Base-by-base conservation (phyloP, 129 eudicot genomes). In the Pittosporum tobira region DNA sequence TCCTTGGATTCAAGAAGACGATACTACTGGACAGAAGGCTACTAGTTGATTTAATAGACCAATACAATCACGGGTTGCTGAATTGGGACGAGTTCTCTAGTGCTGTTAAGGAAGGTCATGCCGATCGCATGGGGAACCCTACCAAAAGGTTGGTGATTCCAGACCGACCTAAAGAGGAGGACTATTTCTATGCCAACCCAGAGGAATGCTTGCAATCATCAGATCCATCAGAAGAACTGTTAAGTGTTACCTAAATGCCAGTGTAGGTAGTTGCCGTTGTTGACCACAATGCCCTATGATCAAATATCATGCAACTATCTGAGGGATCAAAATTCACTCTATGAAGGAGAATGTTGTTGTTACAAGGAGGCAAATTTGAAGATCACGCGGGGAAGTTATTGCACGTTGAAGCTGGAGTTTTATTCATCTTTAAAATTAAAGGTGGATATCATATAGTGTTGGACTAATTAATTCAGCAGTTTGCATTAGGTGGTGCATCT, bases 81-180 rank as follows among this genome's bases (percentile, higher is more conserved):
- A 78, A 42, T 50, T 91, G 98, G 98, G 88, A 81, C 28, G 81
- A 86, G 66, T 91, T 91, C 66, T 86, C 95, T 7, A 30, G 49
- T 29, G 94, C 87, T 6, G 94, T 86, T n/a, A 86, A 86, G 73
- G 81, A 73, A 48, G 78, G 73, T 34, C 96, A 86, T 65, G 76
- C 74, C n/a, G 61, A 72, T 38, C 89, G 96, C 49, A 83, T 80
- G 88, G 98, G 98, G 5, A 80, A 78, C 61, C 94, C 88, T 10
- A 79, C 64, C 14, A 87, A 86, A 67, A 86, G 98, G 73, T 49
- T 72, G 73, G 77, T 80, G 48, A 86, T 83, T 60, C 85, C 81
- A 5, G 98, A 86, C n/a, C 57, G 76, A 79, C 98, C 98, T 5
- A 91, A 91, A 72, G 98, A 91, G 76, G 98, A 91, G 70, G 98